Conservation (phyloP, 495 filamentous ascomycete genomes). For the Hyaloscypha hepaticicola region DNA sequence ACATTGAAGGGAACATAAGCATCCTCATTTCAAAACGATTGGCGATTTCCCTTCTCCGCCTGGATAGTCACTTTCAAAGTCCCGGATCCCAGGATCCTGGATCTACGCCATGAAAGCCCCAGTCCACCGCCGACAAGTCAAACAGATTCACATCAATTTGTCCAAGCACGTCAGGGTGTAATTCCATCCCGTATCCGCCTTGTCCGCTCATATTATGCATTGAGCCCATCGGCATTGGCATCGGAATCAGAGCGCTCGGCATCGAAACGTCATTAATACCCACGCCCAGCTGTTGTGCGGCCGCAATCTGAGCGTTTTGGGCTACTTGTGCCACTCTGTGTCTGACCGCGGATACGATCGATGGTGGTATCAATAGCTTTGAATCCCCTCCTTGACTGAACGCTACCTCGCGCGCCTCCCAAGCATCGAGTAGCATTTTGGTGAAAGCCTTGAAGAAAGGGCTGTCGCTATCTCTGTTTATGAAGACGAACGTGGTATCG, state of each 20-base stretch:
- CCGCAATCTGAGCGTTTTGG: constrained; percentile 9
- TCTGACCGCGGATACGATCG: constrained; percentile 43
- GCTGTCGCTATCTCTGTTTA: constrained; percentile 23
- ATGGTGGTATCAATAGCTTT: constrained; percentile 34
- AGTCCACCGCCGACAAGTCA: constrained; percentile 36
- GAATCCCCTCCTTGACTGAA: constrained; percentile 13
- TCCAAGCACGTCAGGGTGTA: constrained; percentile 28
- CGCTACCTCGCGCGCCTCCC: constrained; percentile 43
- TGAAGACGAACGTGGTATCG: constrained; percentile 36
- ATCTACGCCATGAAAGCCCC: constrained; percentile 14
- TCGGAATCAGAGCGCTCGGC: constrained; percentile 24
- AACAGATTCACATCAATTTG: constrained; percentile 32
- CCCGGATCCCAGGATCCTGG: background rate
- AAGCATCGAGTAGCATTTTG: constrained; percentile 46
- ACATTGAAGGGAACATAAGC: too few relatives aligned
- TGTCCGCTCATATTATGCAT: constrained; percentile 14
- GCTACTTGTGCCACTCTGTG: constrained; percentile 29
- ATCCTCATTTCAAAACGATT: too few relatives aligned
- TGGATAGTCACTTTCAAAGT: constrained; percentile 5
- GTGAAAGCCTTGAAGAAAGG: constrained; percentile 45
- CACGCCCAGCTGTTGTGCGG: constrained; percentile 23
- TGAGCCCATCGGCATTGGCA: constrained; percentile 23
- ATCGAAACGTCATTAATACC: too few relatives aligned
- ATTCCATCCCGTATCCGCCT: constrained; percentile 14
- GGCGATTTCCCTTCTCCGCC: too few relatives aligned